Conservation (phyloP, 108 stramenopile genomes). For the Cyclostephanos tholiformis region DNA sequence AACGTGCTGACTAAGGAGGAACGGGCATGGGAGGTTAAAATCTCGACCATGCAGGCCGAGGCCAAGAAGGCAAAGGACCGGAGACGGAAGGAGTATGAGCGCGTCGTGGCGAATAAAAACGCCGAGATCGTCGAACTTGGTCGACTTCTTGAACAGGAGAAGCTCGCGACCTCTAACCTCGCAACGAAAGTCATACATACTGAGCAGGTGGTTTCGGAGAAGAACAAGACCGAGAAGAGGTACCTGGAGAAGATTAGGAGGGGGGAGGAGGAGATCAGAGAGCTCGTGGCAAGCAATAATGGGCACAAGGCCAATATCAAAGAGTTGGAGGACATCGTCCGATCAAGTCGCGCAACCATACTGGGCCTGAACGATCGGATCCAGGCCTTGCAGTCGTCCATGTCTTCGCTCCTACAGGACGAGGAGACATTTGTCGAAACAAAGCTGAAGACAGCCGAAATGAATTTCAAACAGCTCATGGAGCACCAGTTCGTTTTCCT, state of each 20-base stretch:
- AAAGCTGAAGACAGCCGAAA: constrained; percentile 26
- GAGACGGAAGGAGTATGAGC: constrained; percentile 36
- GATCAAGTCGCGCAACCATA: constrained; percentile 29
- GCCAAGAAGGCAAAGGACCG: constrained; percentile 35
- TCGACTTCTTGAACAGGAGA: constrained; percentile 40
- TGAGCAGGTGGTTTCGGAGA: constrained; percentile 32
- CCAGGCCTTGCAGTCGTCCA: constrained; percentile 16
- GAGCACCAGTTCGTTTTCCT: constrained; percentile 26
- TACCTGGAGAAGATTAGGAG: constrained; percentile 29
- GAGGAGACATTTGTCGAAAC: constrained; percentile 33
- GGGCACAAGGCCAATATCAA: constrained; percentile 31
- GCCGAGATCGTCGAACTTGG: constrained; percentile 19
- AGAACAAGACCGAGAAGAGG: constrained; percentile 17
- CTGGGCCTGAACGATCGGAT: constrained; percentile 28
- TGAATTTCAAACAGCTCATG: constrained; percentile 31
- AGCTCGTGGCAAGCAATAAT: constrained; percentile 20
- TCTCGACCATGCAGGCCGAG: constrained; percentile 44
- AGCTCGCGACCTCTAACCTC: constrained; percentile 41
- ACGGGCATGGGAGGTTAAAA: constrained; percentile 21
- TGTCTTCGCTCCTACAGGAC: constrained; percentile 27
- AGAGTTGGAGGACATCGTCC: constrained; percentile 33
- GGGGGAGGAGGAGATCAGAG: constrained; percentile 28
- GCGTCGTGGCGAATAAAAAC: constrained; percentile 41
- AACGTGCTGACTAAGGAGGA: constrained; percentile 38
- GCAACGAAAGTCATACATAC: constrained; percentile 45